Base-by-base conservation (phyloP, 2,329 filamentous ascomycete genomes). In the Paracamarosporium sp. region DNA sequence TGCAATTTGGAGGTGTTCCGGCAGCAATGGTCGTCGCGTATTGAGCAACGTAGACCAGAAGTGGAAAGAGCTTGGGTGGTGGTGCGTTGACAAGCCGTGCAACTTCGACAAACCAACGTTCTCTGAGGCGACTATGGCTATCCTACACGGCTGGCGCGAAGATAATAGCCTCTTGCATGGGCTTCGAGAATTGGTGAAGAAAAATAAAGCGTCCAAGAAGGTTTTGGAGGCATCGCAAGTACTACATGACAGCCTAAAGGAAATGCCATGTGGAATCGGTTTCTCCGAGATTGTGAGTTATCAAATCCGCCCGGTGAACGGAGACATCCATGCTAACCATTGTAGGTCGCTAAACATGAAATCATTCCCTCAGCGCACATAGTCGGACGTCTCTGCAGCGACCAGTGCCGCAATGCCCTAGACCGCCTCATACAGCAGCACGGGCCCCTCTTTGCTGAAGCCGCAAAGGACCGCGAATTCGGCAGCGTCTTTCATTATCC, bases 11-110 rank as follows among this genome's bases (percentile, higher is more conserved):
- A 53, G 60, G 28, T 63, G 60, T 43, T 22, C 25, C 2, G 8
- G 4, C 5, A 9, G 8, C 8, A 25, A 43, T 15, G 25, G n/a
- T 6, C 28, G 40, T 2, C 15, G 12, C 3, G 45, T 27, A 20
- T 25, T 55, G 33, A 5, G 25, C 13, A 50, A 28, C 20, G 55
- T 50, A 20, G 20, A 53, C 25, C 8, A 33, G 2, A 53, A 50
- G 20, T 63, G 57, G 55, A 25, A 24, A 25, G 17, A 53, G 13
- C 48, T 48, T 5, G 55, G 57, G 25, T 63, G 57, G 60, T 62
- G 57, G 60, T 63, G 60, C 35, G 28, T 53, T 8, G 35, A 20
- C 20, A 41, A 38, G 31, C 57, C 52, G 5, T 62, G 55, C 35
- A 47, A 54, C 5, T 13, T 55, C 24, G 48, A 52, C 40, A 28